Evolutionary conservation across 805 yeast species (phyloP).

Genomic region (Cyberlindnera veronae): DNA sequence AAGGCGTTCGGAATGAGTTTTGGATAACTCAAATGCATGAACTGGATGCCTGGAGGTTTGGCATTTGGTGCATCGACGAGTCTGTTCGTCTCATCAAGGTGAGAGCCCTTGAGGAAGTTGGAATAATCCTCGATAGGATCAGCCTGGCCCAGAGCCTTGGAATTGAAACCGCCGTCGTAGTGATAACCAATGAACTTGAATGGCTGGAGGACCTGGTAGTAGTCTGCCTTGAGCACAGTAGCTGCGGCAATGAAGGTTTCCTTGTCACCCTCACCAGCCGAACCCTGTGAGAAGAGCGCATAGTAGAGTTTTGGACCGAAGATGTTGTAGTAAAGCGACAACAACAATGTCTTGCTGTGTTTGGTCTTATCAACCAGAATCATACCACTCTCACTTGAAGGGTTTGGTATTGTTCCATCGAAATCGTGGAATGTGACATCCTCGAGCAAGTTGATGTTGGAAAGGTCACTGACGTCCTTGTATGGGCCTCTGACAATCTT

Average conservation of each 20-base stretch:
- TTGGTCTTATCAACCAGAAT: constrained; percentile 51
- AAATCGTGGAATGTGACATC: constrained; percentile 48
- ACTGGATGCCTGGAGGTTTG: constrained; percentile 29
- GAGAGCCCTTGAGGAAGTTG: constrained; percentile 22
- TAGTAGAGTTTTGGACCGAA: constrained; percentile 60
- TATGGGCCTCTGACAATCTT: constrained; percentile 34
- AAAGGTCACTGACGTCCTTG: constrained; percentile 24
- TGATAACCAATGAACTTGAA: constrained; percentile 37
- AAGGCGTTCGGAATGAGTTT: constrained; percentile 37
- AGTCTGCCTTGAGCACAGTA: constrained; percentile 40
- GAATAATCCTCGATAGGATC: constrained; percentile 33
- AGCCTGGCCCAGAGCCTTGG: constrained; percentile 43
- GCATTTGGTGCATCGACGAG: constrained; percentile 14
- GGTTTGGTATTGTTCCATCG: constrained; percentile 57
- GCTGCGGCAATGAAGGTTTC: constrained; percentile 68
- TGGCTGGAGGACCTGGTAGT: constrained; percentile 41
- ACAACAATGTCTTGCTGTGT: constrained; percentile 49
- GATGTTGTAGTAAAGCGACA: constrained; percentile 58
- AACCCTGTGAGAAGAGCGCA: constrained; percentile 56
- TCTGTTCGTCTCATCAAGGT: constrained; percentile 17
- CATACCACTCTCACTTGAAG: constrained; percentile 65
- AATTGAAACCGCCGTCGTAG: constrained; percentile 22
- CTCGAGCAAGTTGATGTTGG: constrained; percentile 12
- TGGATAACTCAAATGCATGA: constrained; percentile 63
- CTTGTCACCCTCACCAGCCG: constrained; percentile 76